Evolutionary conservation across 345 rosid genomes (phyloP), one percentile per base, ranked within the genome.

Genomic region (Jatropha curcas): DNA sequence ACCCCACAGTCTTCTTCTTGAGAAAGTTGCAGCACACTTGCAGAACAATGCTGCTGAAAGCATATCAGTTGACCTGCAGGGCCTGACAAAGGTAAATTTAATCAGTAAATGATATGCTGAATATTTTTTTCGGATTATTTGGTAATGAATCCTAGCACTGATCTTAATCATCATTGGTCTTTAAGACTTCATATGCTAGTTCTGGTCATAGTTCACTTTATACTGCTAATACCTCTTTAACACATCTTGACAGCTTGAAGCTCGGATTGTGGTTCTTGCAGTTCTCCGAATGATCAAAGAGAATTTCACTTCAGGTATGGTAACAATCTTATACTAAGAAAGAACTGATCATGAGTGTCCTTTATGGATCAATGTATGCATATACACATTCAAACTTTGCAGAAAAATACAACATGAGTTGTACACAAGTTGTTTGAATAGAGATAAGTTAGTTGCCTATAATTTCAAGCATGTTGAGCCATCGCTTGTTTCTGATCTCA

Each of bases 261-360:
- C 93, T 76, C 92, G 98, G 71, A 94, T 92, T 58, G 90, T 95
- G 74, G 89, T 92, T 78, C 89, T 95, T 57, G 96, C 99, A 35
- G 94, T 92, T 76, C 83, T 91, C 51, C 83, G 89, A 64, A 91
- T 90, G 98, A 89, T 92, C 77, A 92, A 91, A 85, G 98, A 95
- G 89, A 91, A 86, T 73, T 80, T 81, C 57, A 71, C 73, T 64
- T 71, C 70, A 78, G 97, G 97, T 92, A 75, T 1, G 72, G 25
- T 22, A 65, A 53, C 68, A 62, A 57, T 10, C 66, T 0, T 66
- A 60, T 33, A 9, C 57, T 4, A 14, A 22, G 17, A 55, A 43
- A 43, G 41, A 72, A 69, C 25, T 34, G 17, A 25, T 8, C 28
- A 46, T 43, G 5, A 39, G 6, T 35, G 20, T 19, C 41, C 12